A percentile compares a stretch with the other conserved stretches of the same genome.
Evolutionary conservation across 208 protist species (phyloP).

Genomic region (Acanthamoeba lenticulata): DNA sequence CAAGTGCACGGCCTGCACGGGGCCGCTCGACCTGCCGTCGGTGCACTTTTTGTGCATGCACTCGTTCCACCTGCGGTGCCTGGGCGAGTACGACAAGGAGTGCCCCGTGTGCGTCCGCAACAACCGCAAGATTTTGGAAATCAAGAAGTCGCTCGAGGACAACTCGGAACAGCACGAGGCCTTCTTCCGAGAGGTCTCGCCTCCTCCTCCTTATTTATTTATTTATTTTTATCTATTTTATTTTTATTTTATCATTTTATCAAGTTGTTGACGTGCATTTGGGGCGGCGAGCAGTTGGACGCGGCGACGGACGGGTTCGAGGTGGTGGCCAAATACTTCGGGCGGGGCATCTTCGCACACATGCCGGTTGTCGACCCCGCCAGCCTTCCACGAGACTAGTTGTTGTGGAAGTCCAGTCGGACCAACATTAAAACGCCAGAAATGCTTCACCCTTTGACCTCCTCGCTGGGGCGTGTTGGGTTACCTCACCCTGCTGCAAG

Average conservation of each 20-base stretch:
- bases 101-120: conserved; percentile 84
- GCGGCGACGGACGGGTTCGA: conserved; percentile 88
- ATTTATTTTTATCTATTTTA: no score
- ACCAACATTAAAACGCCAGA: no score
- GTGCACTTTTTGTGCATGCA: conserved; percentile 96
- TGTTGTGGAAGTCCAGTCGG: no score
- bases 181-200: conserved; percentile 89
- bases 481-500: no score
- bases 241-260: no score
- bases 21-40: conserved; percentile 92
- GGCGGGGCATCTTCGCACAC: conserved; percentile 85
- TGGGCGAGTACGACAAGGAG: conserved; percentile 83
- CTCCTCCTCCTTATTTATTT: not conserved
- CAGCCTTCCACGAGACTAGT: no score
- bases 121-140: conserved; percentile 85
- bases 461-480: no score
- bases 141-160: conserved; percentile 82
- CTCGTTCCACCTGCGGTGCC: conserved; percentile 93
- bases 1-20: conserved; percentile 90
- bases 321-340: conserved; percentile 94
- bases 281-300: conserved; percentile 75
- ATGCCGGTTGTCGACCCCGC: no score
- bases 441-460: no score
- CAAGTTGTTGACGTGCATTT: no score
- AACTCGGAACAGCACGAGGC: conserved; percentile 85